phyloP scores from a whole-genome alignment of 306 rosid genomes.

The Comarum palustre region DNA sequence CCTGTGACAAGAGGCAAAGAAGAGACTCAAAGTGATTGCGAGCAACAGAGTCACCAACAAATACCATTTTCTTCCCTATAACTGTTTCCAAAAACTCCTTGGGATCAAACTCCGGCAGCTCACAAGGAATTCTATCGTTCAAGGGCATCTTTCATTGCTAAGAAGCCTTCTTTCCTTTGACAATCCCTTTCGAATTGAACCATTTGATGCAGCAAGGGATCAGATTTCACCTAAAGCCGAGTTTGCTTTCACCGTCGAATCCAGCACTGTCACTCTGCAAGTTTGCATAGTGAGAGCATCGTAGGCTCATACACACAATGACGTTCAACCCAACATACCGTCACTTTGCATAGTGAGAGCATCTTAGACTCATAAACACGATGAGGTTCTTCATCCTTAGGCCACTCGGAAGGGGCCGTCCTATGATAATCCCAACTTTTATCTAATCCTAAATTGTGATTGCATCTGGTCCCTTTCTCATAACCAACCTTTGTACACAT shows the following conservation, averaged over 20 bases:
- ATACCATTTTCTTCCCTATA: conserved; percentile 71
- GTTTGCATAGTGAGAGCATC: not conserved
- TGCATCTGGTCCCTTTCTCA: not conserved
- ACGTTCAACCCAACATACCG: no score
- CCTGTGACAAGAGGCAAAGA: conserved; percentile 80
- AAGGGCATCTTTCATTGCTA: not conserved
- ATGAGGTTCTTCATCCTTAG: not conserved
- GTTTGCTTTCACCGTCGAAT: not conserved
- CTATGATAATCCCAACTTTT: not conserved
- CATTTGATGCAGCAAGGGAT: no score
- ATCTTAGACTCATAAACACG: not conserved
- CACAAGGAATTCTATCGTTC: conserved; percentile 27
- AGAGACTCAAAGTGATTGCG: conserved; percentile 89
- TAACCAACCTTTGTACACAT: not conserved
- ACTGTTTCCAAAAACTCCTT: conserved; percentile 47
- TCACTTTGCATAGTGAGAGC: no score
- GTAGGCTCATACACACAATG: not conserved
- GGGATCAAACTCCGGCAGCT: conserved; percentile 58
- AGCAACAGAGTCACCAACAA: conserved; percentile 85
- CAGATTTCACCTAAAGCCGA: not conserved
- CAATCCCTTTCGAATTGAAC: not conserved
- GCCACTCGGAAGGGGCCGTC: not conserved
- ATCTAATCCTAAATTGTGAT: not conserved
- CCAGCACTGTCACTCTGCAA: no score
- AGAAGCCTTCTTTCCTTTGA: not conserved